Percentiles rank a stretch among this genome's conserved stretches.
phyloP scores from a whole-genome alignment of 75 land plant species.

The Selaginella tamariscina region DNA sequence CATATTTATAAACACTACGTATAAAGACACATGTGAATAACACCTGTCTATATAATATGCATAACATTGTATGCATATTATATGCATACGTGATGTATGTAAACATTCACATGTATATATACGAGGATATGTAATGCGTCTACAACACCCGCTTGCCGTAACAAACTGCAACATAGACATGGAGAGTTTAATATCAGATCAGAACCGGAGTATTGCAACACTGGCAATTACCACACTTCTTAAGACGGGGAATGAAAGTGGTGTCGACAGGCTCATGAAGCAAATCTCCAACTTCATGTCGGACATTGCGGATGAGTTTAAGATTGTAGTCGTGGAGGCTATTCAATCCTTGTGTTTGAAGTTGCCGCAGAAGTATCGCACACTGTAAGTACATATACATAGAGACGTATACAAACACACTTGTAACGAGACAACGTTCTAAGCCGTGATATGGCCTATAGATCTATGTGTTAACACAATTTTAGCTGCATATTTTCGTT shows the following conservation, averaged over 20 bases:
- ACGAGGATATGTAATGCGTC: too few species aligned
- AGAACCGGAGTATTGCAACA: constrained; percentile 10
- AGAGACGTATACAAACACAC: too few species aligned
- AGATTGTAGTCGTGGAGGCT: constrained; percentile 5
- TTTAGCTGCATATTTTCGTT: too few species aligned
- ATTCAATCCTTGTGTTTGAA: constrained; percentile 6
- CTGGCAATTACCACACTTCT: constrained; percentile 8
- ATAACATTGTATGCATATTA: too few species aligned
- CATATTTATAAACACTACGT: too few species aligned
- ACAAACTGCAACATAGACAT: constrained; percentile 11
- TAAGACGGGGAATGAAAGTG: constrained; percentile 4
- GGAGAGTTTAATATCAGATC: not conserved
- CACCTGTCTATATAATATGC: too few species aligned
- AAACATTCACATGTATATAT: too few species aligned
- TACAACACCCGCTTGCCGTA: constrained; percentile 9
- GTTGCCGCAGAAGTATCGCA: constrained; percentile 5
- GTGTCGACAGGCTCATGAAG: constrained; percentile 7
- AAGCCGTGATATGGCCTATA: too few species aligned
- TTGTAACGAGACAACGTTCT: too few species aligned
- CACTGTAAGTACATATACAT: constrained; percentile 80
- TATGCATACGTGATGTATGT: too few species aligned
- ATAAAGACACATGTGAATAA: too few species aligned
- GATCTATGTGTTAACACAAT: too few species aligned
- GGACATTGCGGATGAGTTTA: constrained; percentile 13
- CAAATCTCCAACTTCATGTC: constrained; percentile 8